Conservation (phyloP, 2,329 filamentous ascomycete species). For the Camillea tinctor region DNA sequence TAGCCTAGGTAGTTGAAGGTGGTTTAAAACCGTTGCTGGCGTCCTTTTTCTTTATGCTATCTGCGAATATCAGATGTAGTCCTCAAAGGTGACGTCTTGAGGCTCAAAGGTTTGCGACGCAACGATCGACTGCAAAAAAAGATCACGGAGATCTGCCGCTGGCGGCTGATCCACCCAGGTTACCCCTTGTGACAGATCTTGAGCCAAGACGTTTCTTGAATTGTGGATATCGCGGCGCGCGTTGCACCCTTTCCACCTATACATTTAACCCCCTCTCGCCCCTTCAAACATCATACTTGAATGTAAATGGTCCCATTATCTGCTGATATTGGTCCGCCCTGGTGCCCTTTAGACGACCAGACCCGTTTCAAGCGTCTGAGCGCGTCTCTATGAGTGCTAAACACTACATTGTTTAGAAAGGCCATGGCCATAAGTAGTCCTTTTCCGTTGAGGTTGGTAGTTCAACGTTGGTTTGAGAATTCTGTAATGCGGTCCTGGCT, state of each 20-base stretch:
- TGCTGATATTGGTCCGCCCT: slow-evolving; percentile 17
- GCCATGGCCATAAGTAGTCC: background rate
- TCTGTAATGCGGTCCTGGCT: background rate
- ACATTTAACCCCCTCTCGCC: background rate
- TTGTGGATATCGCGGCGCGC: slow-evolving; percentile 16
- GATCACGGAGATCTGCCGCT: background rate
- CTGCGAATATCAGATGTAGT: background rate
- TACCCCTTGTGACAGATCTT: slow-evolving; percentile 23
- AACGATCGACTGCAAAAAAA: background rate
- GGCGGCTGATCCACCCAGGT: slow-evolving; percentile 13
- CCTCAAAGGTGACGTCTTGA: background rate
- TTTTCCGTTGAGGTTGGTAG: background rate
- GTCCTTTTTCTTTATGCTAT: background rate
- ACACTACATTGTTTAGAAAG: background rate
- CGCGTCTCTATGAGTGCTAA: background rate
- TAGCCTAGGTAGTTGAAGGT: background rate
- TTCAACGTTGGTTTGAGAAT: background rate
- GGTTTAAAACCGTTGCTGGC: background rate
- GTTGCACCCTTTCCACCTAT: background rate
- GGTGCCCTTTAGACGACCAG: slow-evolving; percentile 2
- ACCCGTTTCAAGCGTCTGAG: slow-evolving; percentile 12
- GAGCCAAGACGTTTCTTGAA: slow-evolving; percentile 23
- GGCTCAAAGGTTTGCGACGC: slow-evolving; percentile 7
- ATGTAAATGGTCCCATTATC: slow-evolving; percentile 13
- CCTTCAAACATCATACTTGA: slow-evolving; percentile 1